These are phyloP conservation scores for Acorus gramineus DNA, from an alignment of 106 monocot genomes.

Conservation along the genomic window DNA sequence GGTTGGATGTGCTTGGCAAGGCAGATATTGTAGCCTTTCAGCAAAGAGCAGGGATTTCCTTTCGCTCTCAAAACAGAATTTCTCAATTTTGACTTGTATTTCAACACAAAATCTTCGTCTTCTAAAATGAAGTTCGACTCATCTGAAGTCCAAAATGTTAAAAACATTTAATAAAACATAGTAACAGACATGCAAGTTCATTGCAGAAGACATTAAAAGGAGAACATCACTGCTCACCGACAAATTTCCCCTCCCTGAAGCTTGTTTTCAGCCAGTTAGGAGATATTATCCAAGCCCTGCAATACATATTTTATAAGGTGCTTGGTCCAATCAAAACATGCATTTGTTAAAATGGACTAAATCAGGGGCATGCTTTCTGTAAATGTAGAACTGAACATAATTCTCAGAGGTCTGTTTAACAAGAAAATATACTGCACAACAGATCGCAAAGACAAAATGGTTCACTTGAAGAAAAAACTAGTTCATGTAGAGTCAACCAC, in stretches of 20 bases:
- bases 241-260: constrained; percentile 43
- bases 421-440: too few relatives aligned
- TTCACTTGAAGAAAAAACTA: too few relatives aligned
- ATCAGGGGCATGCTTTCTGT: too few relatives aligned
- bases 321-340: too few relatives aligned
- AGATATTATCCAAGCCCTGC: constrained; percentile 74
- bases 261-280: constrained; percentile 68
- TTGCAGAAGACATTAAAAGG: neutral
- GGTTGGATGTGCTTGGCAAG: constrained; percentile 66
- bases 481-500: too few relatives aligned
- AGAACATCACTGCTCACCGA: constrained; percentile 28
- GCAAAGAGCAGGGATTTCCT: constrained; percentile 40
- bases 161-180: neutral
- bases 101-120: constrained; percentile 48
- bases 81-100: constrained; percentile 46
- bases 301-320: neutral
- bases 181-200: neutral
- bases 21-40: constrained; percentile 52
- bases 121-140: constrained; percentile 50
- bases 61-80: constrained; percentile 57
- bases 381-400: too few relatives aligned
- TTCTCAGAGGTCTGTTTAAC: too few relatives aligned
- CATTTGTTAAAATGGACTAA: too few relatives aligned
- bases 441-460: too few relatives aligned
- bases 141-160: constrained; percentile 17